These are phyloP conservation scores for Cladobotryum protrusum DNA, from an alignment of 2,329 filamentous ascomycete species.

Conservation along the genomic window DNA sequence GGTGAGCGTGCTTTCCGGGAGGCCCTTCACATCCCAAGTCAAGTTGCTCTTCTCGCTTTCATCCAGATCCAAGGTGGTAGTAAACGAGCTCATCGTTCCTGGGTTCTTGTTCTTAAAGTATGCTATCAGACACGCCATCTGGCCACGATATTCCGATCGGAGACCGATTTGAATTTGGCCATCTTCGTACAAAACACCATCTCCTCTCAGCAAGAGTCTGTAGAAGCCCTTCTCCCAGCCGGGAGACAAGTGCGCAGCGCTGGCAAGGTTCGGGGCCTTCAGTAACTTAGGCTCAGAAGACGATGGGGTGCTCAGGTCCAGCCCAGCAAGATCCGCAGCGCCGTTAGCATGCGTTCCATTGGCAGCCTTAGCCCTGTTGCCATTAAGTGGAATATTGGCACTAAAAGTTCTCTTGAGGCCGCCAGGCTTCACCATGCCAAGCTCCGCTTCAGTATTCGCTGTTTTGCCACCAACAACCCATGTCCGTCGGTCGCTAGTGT, in stretches of 20 bases:
- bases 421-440: conserved; percentile 72
- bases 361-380: conserved; percentile 37
- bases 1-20: conserved; percentile 75
- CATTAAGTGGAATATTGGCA: conserved; percentile 44
- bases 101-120: conserved; percentile 96
- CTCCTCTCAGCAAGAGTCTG: conserved; percentile 67
- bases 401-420: conserved; percentile 85
- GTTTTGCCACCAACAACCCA: conserved; percentile 98
- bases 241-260: conserved; percentile 84
- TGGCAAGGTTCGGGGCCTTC: conserved; percentile 78
- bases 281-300: conserved; percentile 50
- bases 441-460: conserved; percentile 77
- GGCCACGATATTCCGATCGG: conserved; percentile 89
- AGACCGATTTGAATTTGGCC: conserved; percentile 88
- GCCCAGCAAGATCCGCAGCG: conserved; percentile 65
- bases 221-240: conserved; percentile 93
- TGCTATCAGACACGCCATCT: conserved; percentile 89
- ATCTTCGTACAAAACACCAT: conserved; percentile 92
- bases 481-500: conserved; percentile 88
- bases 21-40: conserved; percentile 78
- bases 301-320: conserved; percentile 66
- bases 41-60: conserved; percentile 58
- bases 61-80: conserved; percentile 84
- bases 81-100: conserved; percentile 80
- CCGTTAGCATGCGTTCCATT: conserved; percentile 48